phyloP scores from a whole-genome alignment of 306 rosid genomes.

The Prunus dulcis region DNA sequence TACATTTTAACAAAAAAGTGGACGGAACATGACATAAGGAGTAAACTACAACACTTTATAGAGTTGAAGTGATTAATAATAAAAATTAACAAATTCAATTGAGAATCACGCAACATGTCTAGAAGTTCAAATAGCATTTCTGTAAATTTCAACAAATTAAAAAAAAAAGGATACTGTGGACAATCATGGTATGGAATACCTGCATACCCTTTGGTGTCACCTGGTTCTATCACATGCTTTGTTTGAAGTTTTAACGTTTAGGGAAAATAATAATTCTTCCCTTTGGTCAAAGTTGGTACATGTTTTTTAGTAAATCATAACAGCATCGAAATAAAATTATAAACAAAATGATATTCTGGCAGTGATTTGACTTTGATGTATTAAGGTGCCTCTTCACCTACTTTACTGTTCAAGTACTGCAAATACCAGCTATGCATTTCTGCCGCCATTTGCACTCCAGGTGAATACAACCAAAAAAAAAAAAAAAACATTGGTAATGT shows the following conservation, averaged over 20 bases:
- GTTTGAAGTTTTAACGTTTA: neutral
- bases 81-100: no score
- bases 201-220: constrained; percentile 11
- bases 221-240: constrained; percentile 17
- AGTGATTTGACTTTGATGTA: neutral
- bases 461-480: neutral
- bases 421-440: neutral
- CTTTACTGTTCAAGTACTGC: neutral
- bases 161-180: constrained; percentile 13
- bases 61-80: no score
- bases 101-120: no score
- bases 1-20: no score
- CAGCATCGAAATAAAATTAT: neutral
- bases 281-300: neutral
- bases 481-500: neutral
- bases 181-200: constrained; percentile 39
- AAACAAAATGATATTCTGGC: neutral
- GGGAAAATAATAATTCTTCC: neutral
- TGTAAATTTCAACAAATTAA: no score
- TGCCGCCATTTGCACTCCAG: neutral
- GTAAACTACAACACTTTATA: no score
- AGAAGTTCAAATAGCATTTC: no score
- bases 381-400: neutral
- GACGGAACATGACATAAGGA: no score
- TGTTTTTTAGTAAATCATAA: neutral